These are phyloP conservation scores for Eleusine coracana DNA, from an alignment of 176 grass and related monocot genomes.

Conservation along the genomic window DNA sequence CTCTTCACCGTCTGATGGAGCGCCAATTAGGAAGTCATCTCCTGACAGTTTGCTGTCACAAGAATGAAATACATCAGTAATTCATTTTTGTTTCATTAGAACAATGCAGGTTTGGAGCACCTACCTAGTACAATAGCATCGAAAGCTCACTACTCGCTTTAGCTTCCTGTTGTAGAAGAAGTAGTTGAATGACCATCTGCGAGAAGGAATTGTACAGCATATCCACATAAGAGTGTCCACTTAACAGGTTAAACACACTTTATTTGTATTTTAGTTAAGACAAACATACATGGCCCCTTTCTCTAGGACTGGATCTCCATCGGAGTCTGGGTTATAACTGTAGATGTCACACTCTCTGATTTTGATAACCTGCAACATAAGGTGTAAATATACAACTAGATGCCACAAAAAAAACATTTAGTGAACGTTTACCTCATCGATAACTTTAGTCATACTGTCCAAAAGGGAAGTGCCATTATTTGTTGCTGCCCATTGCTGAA, in stretches of 20 bases:
- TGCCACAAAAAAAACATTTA: neutral
- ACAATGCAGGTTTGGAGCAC: neutral
- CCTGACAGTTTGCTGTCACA: conserved; percentile 62
- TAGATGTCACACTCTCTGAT: conserved; percentile 88
- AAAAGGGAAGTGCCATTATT: conserved; percentile 73
- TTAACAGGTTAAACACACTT: neutral
- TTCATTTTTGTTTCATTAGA: neutral
- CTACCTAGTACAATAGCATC: conserved; percentile 91
- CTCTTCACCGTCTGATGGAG: conserved; percentile 53
- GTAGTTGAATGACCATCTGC: conserved; percentile 90
- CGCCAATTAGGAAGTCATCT: conserved; percentile 61
- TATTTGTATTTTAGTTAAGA: conserved; percentile 1
- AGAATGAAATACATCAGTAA: conserved; percentile 10
- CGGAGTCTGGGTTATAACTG: conserved; percentile 91
- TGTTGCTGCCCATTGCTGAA: conserved; percentile 75
- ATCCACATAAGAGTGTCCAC: conserved; percentile 35
- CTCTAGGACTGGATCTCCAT: conserved; percentile 78
- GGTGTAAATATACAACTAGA: conserved; percentile 1
- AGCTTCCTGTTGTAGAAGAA: conserved; percentile 99
- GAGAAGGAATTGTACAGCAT: neutral
- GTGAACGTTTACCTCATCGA: conserved; percentile 72
- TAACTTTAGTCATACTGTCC: conserved; percentile 86
- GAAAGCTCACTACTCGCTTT: conserved; percentile 87
- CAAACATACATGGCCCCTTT: conserved; percentile 85
- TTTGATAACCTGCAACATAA: conserved; percentile 74